Evolutionary conservation across 164 flowering plant genomes (phyloP).

Genomic region (Liriodendron chinense): DNA sequence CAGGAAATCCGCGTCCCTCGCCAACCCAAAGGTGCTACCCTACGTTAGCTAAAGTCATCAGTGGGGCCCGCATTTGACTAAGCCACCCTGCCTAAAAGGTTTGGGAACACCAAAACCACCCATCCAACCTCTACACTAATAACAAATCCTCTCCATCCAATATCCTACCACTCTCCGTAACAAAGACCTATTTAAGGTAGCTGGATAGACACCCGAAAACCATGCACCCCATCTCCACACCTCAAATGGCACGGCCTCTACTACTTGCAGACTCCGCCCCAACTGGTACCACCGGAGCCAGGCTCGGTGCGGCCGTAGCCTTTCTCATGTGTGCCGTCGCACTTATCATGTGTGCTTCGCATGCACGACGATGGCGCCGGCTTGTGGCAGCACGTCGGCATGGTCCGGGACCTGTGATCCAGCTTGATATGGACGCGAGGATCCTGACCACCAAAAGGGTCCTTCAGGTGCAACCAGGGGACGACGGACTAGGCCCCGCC

Average conservation of each 20-base stretch:
- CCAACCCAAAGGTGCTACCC: too few species aligned
- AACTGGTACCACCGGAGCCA: conserved; percentile 18
- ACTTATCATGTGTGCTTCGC: conserved; percentile 66
- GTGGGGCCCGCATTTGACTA: too few species aligned
- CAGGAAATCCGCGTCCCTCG: too few species aligned
- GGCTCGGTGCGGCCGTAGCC: conserved; percentile 26
- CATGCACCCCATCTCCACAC: not conserved
- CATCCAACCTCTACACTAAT: not conserved
- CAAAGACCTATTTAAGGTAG: not conserved
- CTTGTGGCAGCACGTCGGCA: conserved; percentile 32
- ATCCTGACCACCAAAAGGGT: conserved; percentile 7
- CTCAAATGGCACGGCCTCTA: conserved; percentile 38
- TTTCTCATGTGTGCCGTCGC: conserved; percentile 48
- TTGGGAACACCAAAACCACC: conserved; percentile 1
- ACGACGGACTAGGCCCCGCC: conserved; percentile 1
- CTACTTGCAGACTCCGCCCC: not conserved
- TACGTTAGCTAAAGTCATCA: too few species aligned
- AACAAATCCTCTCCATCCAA: not conserved
- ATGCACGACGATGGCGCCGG: conserved; percentile 37
- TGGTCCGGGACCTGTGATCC: conserved; percentile 41
- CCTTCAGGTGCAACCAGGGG: conserved; percentile 2
- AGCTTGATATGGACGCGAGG: conserved; percentile 32
- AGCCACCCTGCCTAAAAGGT: not conserved
- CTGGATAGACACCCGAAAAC: not conserved
- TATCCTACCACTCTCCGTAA: not conserved